Base-by-base conservation (phyloP, 495 filamentous ascomycete genomes). In the Talaromyces trachyspermus region DNA sequence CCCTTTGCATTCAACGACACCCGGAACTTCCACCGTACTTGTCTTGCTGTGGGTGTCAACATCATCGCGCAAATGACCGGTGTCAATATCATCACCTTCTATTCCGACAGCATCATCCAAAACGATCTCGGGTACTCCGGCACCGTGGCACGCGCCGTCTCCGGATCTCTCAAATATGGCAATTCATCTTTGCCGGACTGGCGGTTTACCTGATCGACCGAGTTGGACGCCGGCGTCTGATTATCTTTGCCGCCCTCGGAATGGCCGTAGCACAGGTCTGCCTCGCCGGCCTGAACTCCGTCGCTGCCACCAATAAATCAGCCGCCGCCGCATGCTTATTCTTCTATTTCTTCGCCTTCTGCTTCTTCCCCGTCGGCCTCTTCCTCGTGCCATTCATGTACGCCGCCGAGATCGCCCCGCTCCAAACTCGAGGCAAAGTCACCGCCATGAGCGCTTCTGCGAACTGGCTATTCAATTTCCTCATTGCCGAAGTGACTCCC, bases 301-400 rank as follows among this genome's bases (percentile, higher is more conserved):
- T 65, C 15, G 61, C 68, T 20, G 2, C 14, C 18, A 35, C 7
- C 43, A 55, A 60, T 18, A 47, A 48, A 24, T 36, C 40, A 5
- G 47, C 52, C 55, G 65, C 75, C 19, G 63, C 56, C 7, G 60
- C 64, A 10, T 60, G 61, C 1, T 58, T 71, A 18, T 56, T 74
- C 20, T 78, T 85, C 54, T 62, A 80, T 32, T 85, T 85, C 55
- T 54, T 81, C 12, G 83, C 79, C 56, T 75, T 78, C 42, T 77
- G 75, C 9, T 84, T 82, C 63, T 85, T 83, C 55, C 79, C 80
- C 0, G 63, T 84, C 37, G 81, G 80, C 17, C 81, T 81, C 67
- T 70, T 84, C 22, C 76, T 79, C 26, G 80, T 83, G 67, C 74
- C 75, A 22, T 80, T 65, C 74, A 65, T 84, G 19, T 85, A 84